Base-by-base conservation (phyloP, 1,284 basidiomycete species). In the Violaceomyces palustris region DNA sequence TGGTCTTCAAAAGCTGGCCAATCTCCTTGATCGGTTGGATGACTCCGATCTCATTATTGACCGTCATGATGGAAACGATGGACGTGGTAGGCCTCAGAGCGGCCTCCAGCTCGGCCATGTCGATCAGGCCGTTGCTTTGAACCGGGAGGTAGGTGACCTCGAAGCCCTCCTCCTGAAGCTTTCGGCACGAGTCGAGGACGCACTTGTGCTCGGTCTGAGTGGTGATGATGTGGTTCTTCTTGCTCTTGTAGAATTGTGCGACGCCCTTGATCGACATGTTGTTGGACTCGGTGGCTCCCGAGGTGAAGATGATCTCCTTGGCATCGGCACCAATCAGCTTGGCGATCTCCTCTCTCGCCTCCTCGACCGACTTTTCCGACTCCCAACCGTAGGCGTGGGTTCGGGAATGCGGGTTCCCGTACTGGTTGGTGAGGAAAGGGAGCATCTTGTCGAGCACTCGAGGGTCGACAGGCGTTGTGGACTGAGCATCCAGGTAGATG, bases 311-410 rank as follows among this genome's bases (percentile, higher is more conserved):
- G 46, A 99, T 85, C 75, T 98, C 94, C 77, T 98, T 98, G 22
- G 86, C 74, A 52, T 94, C 88, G 8, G 94, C 94, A 31, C 90
- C 89, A 73, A 99, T 88, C 39, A 98, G 79, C 67, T 84, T 82
- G 17, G 93, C 93, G 29, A 98, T 79, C 72, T 96, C 80, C 84
- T 86, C 83, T 44, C 93, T 83, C 6, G 89, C 92, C 63, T 86
- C 83, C 73, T 98, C 93, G 5, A 96, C 88, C 0, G 86, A 92
- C 64, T 85, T 80, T 73, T 98, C 94, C 6, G 93, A 89, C 75
- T 99, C 94, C 94, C 94, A 98, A 6, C 94, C 94, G 75, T 97
- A 98, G 0, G 93, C 90, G 75, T 98, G 94, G 23, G 94, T 98
- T 49, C 92, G 83, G 69, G 88, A 93, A 72, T 98, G 94, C 8